Percentiles rank a stretch among this genome's conserved stretches.
These are phyloP conservation scores for Sarocladiaceae sp. DNA, from an alignment of 2,329 filamentous ascomycete genomes.

Conservation along the genomic window DNA sequence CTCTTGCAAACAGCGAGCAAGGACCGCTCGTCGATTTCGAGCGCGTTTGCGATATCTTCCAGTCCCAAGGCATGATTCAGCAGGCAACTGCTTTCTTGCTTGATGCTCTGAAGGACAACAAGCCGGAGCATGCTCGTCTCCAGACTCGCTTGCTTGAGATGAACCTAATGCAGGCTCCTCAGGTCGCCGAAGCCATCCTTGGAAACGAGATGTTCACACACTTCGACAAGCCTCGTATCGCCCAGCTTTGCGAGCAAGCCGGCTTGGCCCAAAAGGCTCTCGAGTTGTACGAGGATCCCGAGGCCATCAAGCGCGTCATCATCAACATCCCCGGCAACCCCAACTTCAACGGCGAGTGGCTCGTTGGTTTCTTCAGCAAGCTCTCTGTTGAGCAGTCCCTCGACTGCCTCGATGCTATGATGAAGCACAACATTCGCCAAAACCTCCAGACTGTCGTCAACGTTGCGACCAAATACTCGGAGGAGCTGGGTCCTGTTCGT, in stretches of 20 bases:
- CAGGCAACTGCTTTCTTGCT: constrained; percentile 97
- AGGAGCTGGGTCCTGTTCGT: constrained; percentile 78
- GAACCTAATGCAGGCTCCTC: constrained; percentile 93
- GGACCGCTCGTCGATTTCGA: constrained; percentile 87
- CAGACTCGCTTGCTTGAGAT: constrained; percentile 96
- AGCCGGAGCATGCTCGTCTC: constrained; percentile 84
- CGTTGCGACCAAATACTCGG: constrained; percentile 95
- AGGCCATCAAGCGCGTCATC: constrained; percentile 82
- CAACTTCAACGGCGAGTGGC: constrained; percentile 85
- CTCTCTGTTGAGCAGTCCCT: constrained; percentile 92
- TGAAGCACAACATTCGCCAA: constrained; percentile 92
- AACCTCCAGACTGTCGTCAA: constrained; percentile 93
- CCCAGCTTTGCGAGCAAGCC: constrained; percentile 86
- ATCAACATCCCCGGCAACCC: constrained; percentile 75
- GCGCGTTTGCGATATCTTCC: constrained; percentile 94
- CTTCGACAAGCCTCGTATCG: constrained; percentile 87
- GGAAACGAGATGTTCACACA: constrained; percentile 98
- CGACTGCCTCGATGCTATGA: constrained; percentile 92
- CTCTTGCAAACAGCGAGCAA: constrained; percentile 81
- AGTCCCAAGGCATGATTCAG: constrained; percentile 95
- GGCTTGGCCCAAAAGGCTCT: constrained; percentile 80
- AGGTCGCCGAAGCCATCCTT: constrained; percentile 95
- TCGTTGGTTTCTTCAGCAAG: constrained; percentile 87
- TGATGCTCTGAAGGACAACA: constrained; percentile 91
- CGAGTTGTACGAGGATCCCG: constrained; percentile 90